Base-by-base conservation (phyloP, 1,284 basidiomycete species). In the Ganoderma lucidum region DNA sequence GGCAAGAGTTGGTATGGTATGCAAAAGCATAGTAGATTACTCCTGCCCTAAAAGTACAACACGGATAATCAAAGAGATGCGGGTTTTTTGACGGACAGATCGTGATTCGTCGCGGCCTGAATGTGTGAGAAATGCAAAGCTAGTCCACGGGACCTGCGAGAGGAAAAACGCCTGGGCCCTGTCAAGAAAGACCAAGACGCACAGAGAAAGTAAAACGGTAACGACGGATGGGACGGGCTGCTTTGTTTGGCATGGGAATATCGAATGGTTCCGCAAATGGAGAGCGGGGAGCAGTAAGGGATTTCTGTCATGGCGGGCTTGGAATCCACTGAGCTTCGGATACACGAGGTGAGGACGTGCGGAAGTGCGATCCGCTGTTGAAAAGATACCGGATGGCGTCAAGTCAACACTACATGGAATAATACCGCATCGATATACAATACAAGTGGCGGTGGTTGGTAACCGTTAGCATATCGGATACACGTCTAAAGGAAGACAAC, bases 321-420 rank as follows among this genome's bases (percentile, higher is more conserved):
- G 39, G 59, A 62, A 30, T 32, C 65, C 8, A 60, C 59, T 8
- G 65, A 48, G 35, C 60, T 23, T 63, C 53, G 28, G 63, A 37
- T 45, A 58, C 61, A 62, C 48, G 60, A 66, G 65, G 60, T 41
- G 30, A 56, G 45, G 65, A 62, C 65, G 17, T 62, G 53, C 45
- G 44, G 39, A 42, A 30, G 23, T 32, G 53, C 48, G 53, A 55
- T 37, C 42, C 65, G 45, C 65, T 58, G n/a, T 23, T 14, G 55
- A 35, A 42, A 45, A 44, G 37, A 39, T 56, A 51, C 48, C 61
- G 60, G 60, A 41, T 55, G 28, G 37, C 30, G 53, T 42, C 19
- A 32, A 32, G 39, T 14, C 14, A 14, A 6, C 14, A 15, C 23
- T 61, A 39, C 59, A 28, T 30, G 23, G 14, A 23, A 61, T 10